These are phyloP conservation scores for Buxus sempervirens DNA, from an alignment of 164 flowering plant species.

Conservation along the genomic window DNA sequence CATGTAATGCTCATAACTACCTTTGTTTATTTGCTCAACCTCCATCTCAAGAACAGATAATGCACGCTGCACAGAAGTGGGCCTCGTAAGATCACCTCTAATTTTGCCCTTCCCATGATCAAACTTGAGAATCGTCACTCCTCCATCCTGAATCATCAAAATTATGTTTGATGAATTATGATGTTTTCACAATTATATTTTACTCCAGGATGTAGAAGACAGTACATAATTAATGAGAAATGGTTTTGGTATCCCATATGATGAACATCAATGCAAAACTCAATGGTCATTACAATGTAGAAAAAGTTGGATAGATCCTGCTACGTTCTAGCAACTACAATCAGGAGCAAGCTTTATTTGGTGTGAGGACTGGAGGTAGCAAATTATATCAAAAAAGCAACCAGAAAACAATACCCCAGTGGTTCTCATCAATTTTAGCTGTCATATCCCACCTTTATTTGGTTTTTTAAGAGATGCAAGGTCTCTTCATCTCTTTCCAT, in stretches of 20 bases:
- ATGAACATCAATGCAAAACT: not conserved
- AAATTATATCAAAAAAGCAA: too few relatives aligned
- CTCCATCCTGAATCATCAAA: conserved; percentile 65
- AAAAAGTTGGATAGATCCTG: not conserved
- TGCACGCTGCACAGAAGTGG: conserved; percentile 91
- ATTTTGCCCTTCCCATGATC: conserved; percentile 54
- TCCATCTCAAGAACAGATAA: conserved; percentile 95
- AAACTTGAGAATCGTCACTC: conserved; percentile 72
- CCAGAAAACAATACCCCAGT: too few relatives aligned
- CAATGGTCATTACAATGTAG: not conserved
- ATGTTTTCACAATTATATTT: not conserved
- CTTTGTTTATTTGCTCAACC: conserved; percentile 97
- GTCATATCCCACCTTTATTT: too few relatives aligned
- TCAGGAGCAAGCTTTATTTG: too few relatives aligned
- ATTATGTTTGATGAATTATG: conserved; percentile 7
- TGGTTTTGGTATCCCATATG: not conserved
- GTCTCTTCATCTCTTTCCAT: too few relatives aligned
- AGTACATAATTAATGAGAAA: not conserved
- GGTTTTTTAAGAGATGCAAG: too few relatives aligned
- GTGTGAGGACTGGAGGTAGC: too few relatives aligned
- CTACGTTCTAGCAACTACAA: not conserved
- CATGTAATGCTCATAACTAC: conserved; percentile 92
- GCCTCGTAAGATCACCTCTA: conserved; percentile 46
- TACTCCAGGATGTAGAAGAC: not conserved
- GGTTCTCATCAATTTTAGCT: too few relatives aligned